phyloP scores from a whole-genome alignment of 164 flowering plant genomes.

The Sedum album region DNA sequence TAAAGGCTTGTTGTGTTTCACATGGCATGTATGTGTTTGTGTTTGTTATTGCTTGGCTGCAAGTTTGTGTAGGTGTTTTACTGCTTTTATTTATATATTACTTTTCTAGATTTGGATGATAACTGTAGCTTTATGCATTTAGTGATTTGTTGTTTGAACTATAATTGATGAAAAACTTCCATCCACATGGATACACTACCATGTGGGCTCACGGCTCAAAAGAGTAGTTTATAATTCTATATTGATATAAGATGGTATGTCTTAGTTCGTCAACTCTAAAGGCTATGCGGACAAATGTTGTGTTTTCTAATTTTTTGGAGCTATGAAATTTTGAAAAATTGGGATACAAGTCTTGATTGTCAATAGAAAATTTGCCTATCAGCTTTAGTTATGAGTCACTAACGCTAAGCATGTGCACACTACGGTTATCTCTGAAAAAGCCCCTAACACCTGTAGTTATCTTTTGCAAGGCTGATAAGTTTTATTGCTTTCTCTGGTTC shows the following conservation, averaged over 20 bases:
- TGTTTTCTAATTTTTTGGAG: too few species aligned
- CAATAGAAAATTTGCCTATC: background rate
- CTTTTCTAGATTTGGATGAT: background rate
- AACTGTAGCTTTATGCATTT: background rate
- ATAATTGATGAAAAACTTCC: background rate
- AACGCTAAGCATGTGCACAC: slow-evolving; percentile 1
- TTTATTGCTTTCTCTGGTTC: background rate
- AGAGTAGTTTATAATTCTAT: background rate
- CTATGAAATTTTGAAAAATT: background rate
- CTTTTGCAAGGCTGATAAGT: background rate
- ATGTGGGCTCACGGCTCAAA: too few species aligned
- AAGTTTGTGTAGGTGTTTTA: background rate
- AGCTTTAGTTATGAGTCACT: background rate
- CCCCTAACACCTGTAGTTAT: background rate
- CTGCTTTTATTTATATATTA: background rate
- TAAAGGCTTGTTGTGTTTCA: background rate
- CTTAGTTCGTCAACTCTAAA: background rate
- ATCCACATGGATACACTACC: background rate
- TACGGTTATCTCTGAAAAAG: background rate
- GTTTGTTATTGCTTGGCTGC: background rate
- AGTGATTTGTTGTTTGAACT: background rate
- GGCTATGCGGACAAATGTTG: too few species aligned
- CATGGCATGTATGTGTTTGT: too few species aligned
- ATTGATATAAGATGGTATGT: background rate
- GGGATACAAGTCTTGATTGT: slow-evolving; percentile 1